A percentile compares a stretch with the other conserved stretches of the same genome.
phyloP scores from a whole-genome alignment of 345 rosid species.

The Sonneratia caseolaris region DNA sequence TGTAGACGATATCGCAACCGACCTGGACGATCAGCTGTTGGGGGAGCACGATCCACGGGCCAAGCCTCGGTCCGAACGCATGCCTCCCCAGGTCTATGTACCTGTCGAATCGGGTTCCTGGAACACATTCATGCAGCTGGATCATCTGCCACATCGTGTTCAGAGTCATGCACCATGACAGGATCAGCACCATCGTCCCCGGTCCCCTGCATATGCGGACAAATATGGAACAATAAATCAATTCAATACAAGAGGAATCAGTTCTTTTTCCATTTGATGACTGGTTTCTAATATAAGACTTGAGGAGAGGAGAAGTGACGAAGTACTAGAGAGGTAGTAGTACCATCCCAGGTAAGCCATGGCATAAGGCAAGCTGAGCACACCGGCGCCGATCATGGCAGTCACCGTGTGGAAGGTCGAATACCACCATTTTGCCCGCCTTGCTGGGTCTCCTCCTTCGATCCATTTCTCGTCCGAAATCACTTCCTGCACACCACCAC shows the following conservation, averaged over 20 bases:
- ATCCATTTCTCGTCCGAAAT: constrained; percentile 45
- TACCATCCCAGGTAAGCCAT: constrained; percentile 98
- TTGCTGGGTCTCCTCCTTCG: constrained; percentile 38
- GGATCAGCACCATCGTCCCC: constrained; percentile 45
- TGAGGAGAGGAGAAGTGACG: too few relatives aligned
- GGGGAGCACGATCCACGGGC: constrained; percentile 86
- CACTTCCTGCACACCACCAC: constrained; percentile 31
- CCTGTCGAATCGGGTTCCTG: constrained; percentile 81
- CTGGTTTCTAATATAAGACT: too few relatives aligned
- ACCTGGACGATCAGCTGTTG: constrained; percentile 92
- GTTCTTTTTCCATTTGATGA: too few relatives aligned
- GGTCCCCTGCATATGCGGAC: constrained; percentile 57
- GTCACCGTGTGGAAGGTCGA: constrained; percentile 88
- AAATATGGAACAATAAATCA: not conserved
- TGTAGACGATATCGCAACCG: constrained; percentile 86
- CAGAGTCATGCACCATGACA: constrained; percentile 84
- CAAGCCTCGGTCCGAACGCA: constrained; percentile 74
- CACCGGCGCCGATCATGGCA: constrained; percentile 98
- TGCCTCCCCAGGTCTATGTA: constrained; percentile 78
- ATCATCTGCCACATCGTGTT: constrained; percentile 98
- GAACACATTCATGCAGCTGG: constrained; percentile 85
- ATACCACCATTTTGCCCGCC: constrained; percentile 95
- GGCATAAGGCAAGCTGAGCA: constrained; percentile 89
- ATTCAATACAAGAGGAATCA: too few relatives aligned
- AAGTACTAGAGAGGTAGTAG: too few relatives aligned